These are phyloP conservation scores for Ceratocystis cacaofunesta DNA, from an alignment of 2,329 filamentous ascomycete genomes.

Conservation along the genomic window DNA sequence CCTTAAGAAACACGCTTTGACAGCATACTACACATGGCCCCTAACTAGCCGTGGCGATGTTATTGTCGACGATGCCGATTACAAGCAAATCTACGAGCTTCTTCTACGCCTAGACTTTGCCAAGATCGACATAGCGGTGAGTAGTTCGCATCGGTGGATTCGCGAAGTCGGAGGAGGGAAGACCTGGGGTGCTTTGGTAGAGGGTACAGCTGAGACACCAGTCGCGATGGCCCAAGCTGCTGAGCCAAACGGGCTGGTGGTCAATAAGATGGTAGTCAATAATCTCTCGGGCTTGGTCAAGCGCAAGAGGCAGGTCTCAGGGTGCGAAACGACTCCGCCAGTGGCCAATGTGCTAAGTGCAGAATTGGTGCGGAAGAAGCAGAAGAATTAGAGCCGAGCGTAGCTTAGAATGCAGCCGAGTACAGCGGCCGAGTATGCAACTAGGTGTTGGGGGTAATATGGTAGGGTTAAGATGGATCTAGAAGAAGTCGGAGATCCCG, in stretches of 20 bases:
- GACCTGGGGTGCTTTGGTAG: slow-evolving; percentile 9
- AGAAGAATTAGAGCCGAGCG: slow-evolving; percentile 26
- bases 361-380: slow-evolving; percentile 42
- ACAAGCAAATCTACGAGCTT: slow-evolving; percentile 53
- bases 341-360: slow-evolving; percentile 34
- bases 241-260: slow-evolving; percentile 1
- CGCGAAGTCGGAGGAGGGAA: slow-evolving; percentile 40
- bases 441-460: background rate
- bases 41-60: slow-evolving; percentile 44
- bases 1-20: slow-evolving; percentile 35
- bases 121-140: slow-evolving; percentile 43
- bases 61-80: slow-evolving; percentile 47
- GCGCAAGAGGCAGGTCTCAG: slow-evolving; percentile 25
- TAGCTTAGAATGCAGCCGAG: background rate
- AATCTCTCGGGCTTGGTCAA: slow-evolving; percentile 36
- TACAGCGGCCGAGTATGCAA: background rate
- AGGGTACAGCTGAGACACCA: slow-evolving; percentile 10
- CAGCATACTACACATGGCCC: slow-evolving; percentile 53
- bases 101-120: slow-evolving; percentile 62
- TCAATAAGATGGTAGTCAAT: slow-evolving; percentile 25
- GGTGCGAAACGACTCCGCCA: slow-evolving; percentile 12
- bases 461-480: background rate
- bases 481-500: background rate
- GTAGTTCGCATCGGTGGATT: slow-evolving; percentile 56
- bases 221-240: slow-evolving; percentile 10